Evolutionary conservation across 352 stramenopile genomes (phyloP).

Genomic region (Thalassiosira delicatula): DNA sequence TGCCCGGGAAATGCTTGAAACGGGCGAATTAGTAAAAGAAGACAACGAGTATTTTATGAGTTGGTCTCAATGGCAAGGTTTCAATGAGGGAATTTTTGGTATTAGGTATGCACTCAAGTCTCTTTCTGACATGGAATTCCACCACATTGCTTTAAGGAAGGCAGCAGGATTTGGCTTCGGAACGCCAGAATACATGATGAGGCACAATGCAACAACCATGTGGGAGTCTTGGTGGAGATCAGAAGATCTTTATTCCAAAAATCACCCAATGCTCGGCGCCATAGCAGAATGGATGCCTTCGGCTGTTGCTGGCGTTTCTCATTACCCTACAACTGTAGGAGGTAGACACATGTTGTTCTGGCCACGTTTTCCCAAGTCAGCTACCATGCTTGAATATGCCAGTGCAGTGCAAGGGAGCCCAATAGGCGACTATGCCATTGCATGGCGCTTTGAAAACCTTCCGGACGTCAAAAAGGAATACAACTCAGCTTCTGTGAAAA

Average conservation of each 20-base stretch:
- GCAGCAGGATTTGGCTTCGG: too few relatives aligned
- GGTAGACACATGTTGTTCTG: constrained; percentile 42
- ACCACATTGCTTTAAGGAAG: too few relatives aligned
- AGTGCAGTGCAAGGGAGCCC: constrained; percentile 31
- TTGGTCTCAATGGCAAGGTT: constrained; percentile 53
- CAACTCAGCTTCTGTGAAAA: constrained; percentile 36
- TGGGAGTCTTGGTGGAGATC: too few relatives aligned
- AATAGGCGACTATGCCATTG: constrained; percentile 46
- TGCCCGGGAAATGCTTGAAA: constrained; percentile 17
- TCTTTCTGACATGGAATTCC: constrained; percentile 47
- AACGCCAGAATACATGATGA: too few relatives aligned
- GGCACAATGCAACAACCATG: too few relatives aligned
- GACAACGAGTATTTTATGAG: constrained; percentile 28
- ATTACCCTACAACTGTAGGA: constrained; percentile 39
- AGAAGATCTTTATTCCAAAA: too few relatives aligned
- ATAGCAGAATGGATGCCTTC: constrained; percentile 62
- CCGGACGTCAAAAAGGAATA: constrained; percentile 14
- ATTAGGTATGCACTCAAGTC: constrained; percentile 57
- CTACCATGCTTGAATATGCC: constrained; percentile 31
- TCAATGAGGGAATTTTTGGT: constrained; percentile 58
- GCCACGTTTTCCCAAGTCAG: constrained; percentile 52
- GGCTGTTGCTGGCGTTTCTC: constrained; percentile 44
- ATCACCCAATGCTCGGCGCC: constrained; percentile 69
- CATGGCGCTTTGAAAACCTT: constrained; percentile 52
- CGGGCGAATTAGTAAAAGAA: constrained; percentile 34